Evolutionary conservation across 2,329 filamentous ascomycete genomes (phyloP).

Genomic region (Pseudogymnoascus sp.): DNA sequence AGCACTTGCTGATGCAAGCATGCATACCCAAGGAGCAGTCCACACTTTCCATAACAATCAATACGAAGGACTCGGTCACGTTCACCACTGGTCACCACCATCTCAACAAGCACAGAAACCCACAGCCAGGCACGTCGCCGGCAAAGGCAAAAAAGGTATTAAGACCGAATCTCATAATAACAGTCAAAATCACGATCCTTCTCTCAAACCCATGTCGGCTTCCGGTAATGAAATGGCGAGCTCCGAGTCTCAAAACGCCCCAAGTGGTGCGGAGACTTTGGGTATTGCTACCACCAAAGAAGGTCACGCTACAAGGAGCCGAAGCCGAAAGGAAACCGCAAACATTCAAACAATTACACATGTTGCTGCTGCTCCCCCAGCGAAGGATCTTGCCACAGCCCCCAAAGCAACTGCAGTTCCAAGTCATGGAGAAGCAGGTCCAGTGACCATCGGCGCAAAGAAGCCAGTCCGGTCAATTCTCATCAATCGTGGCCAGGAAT

Average conservation of each 20-base stretch:
- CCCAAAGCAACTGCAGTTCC: background rate
- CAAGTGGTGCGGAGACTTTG: slow-evolving; percentile 4
- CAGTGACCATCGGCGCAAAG: background rate
- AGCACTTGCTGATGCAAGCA: background rate
- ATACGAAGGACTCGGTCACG: background rate
- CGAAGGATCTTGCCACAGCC: background rate
- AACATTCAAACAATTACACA: background rate
- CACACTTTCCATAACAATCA: slow-evolving; percentile 2
- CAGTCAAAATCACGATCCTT: background rate
- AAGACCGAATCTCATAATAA: background rate
- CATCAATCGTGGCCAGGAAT: background rate
- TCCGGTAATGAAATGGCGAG: background rate
- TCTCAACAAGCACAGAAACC: background rate
- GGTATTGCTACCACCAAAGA: background rate
- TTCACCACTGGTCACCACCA: background rate
- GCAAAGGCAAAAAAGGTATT: slow-evolving; percentile 9
- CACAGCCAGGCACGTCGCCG: background rate
- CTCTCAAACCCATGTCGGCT: background rate
- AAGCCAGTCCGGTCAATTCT: background rate
- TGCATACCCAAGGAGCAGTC: background rate
- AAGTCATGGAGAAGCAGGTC: background rate
- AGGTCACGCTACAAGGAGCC: background rate
- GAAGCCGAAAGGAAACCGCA: background rate
- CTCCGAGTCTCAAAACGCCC: background rate
- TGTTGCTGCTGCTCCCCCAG: background rate